Percentiles rank a stretch among this genome's conserved stretches.
Evolutionary conservation across 2,329 filamentous ascomycete species (phyloP).

Genomic region (Rhynchosporium agropyri): DNA sequence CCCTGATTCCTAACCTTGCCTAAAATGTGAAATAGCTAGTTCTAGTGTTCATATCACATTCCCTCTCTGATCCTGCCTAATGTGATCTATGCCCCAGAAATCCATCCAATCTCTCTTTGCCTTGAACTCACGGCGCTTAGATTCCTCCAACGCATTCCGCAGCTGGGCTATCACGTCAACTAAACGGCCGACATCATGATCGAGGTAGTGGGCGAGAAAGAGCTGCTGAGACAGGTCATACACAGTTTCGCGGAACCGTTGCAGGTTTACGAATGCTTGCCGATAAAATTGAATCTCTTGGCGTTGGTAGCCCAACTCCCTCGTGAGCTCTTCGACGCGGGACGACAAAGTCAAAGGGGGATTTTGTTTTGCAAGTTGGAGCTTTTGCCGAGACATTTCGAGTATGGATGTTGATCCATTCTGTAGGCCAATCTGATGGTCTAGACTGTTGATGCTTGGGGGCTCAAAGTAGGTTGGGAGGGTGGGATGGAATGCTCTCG

Average conservation of each 20-base stretch:
- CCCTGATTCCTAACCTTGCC: slow-evolving; percentile 9
- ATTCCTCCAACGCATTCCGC: slow-evolving; percentile 26
- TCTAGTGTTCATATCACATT: background rate
- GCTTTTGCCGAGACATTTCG: slow-evolving; percentile 21
- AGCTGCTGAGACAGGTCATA: slow-evolving; percentile 31
- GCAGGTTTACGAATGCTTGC: slow-evolving; percentile 28
- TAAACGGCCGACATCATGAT: slow-evolving; percentile 17
- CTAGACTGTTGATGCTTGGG: slow-evolving; percentile 24
- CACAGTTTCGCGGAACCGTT: slow-evolving; percentile 28
- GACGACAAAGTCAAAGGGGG: slow-evolving; percentile 15
- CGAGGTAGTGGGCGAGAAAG: slow-evolving; percentile 25
- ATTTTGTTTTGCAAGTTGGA: slow-evolving; percentile 26
- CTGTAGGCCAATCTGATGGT: slow-evolving; percentile 26
- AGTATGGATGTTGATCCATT: slow-evolving; percentile 28
- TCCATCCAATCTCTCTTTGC: slow-evolving; percentile 29
- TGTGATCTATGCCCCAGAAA: slow-evolving; percentile 26
- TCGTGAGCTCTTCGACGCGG: slow-evolving; percentile 30
- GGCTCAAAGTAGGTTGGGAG: slow-evolving; percentile 16
- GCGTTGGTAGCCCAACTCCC: slow-evolving; percentile 24
- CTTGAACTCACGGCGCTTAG: slow-evolving; percentile 22
- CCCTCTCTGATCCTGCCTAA: slow-evolving; percentile 3
- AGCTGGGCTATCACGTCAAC: slow-evolving; percentile 26
- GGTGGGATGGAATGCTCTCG: slow-evolving; percentile 4
- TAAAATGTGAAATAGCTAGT: slow-evolving; percentile 8
- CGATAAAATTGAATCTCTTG: slow-evolving; percentile 31